Evolutionary conservation across 257 asterid species (phyloP), one percentile per base, ranked within the genome.

Genomic region (Gardenia jasminoides): DNA sequence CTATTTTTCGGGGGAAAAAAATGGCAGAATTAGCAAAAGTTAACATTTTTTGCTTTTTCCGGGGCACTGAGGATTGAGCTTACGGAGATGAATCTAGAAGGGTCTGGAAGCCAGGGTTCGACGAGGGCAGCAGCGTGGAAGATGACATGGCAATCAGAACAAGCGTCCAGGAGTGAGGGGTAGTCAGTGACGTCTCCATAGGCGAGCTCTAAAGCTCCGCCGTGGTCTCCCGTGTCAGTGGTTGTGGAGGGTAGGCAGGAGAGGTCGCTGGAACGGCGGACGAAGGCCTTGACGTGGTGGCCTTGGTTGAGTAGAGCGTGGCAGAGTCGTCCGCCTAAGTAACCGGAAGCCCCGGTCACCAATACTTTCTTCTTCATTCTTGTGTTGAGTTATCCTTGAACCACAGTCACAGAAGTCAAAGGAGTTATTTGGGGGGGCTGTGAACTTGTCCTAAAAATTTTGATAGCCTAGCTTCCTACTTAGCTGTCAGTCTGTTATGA

Each of bases 341-440:
- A 94, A 78, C 98, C 98, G 82, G 98, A 90, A 70, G 98, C 97
- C 62, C 98, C 98, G 80, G 98, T 94, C 43, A 94, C 98, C 88
- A 92, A 69, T 58, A 87, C 87, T 61, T 81, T 88, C 84, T 92
- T 89, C 89, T 80, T 85, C 96, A 83, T 90, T 4, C n/a, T 36
- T 36, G 41, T 36, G 41, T 36, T 3, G 28, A 24, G 30, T 22
- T 15, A 13, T 39, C 52, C 36, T 0, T 56, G 7, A 39, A 56
- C 10, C n/a, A 5, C 10, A 28, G 28, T 28, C 48, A 19, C 2
- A 41, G 31, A 17, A 52, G 80, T 77, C 80, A 36, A 77, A 67
- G 48, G 31, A 4, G 8, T 28, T 36, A 39, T 28, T 26, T 11
- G 69, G 13, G 36, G 65, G 7, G 15, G 28, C 8, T 46, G 48